Base-by-base conservation (phyloP, 345 rosid species). In the Citropsis articulata region DNA sequence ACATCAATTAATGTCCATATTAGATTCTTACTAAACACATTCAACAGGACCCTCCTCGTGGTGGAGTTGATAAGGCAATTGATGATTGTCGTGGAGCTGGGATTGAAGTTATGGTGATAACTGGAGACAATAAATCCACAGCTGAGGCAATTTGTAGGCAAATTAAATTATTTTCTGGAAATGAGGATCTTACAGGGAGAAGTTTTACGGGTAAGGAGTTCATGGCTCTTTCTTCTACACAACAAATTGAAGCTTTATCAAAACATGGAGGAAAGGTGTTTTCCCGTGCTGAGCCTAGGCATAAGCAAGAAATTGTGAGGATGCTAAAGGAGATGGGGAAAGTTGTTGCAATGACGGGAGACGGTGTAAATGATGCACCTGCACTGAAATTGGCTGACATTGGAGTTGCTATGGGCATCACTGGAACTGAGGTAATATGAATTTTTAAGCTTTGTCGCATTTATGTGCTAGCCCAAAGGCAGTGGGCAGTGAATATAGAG, bases 301-400 rank as follows among this genome's bases (percentile, higher is more conserved):
- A 95, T 69, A 95, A 95, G 84, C 98, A 95, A 90, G 98, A 91
- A 66, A 93, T 93, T 31, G 98, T 95, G 18, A 85, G 97, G 84
- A 82, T 90, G 88, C 90, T 95, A 69, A 93, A 90, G 75, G 97
- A 93, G 73, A 93, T 90, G 97, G 97, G 91, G 14, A 93, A 95
- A 31, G 82, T 95, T 36, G 98, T 93, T n/a, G 98, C 98, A 30
- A 95, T 95, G 98, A 95, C 98, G 6, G 98, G 98, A 66, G 98
- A 95, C 75, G 98, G 98, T 33, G 98, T 95, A 56, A 95, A 95
- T 80, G 98, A 93, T 89, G 98, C 97, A 67, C 98, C 98, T 81
- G 98, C 98, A 10, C 90, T 95, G 70, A 95, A 95, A 85, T 91
- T 90, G 1, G 98, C 98, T 69, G 98, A 95, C 82, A 95, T 93